phyloP scores from a whole-genome alignment of 306 rosid species.

The Pachyrhizus erosus region DNA sequence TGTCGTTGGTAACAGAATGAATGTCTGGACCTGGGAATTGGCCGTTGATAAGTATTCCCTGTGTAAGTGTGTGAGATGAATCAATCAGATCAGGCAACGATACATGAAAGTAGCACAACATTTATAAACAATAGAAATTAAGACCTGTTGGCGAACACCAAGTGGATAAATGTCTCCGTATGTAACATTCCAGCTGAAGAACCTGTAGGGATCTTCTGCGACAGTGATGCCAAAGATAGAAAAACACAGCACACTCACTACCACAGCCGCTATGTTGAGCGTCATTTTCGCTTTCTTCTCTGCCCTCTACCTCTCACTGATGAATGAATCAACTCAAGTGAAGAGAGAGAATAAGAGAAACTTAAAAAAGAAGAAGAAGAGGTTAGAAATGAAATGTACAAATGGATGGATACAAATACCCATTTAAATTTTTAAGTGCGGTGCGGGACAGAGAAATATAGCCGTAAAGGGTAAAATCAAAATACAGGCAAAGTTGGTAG shows the following conservation, averaged over 20 bases:
- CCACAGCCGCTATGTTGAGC: slow-evolving; percentile 43
- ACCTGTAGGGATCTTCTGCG: slow-evolving; percentile 93
- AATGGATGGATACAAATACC: slow-evolving; percentile 5
- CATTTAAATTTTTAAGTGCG: slow-evolving; percentile 50
- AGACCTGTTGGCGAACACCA: slow-evolving; percentile 82
- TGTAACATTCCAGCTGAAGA: slow-evolving; percentile 90
- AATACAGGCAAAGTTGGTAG: slow-evolving; percentile 27
- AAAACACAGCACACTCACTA: slow-evolving; percentile 26
- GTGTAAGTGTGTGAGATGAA: background rate
- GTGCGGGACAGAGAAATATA: slow-evolving; percentile 49
- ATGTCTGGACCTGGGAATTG: slow-evolving; percentile 98
- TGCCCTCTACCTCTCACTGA: no score
- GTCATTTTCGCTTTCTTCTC: slow-evolving; percentile 45
- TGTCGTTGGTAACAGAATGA: slow-evolving; percentile 91
- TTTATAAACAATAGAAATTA: no score
- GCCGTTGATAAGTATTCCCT: slow-evolving; percentile 96
- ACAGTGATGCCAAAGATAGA: slow-evolving; percentile 45
- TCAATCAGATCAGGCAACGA: no score
- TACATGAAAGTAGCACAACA: no score
- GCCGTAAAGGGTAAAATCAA: slow-evolving; percentile 42
- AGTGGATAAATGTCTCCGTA: slow-evolving; percentile 95
- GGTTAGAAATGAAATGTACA: background rate
- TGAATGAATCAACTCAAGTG: background rate
- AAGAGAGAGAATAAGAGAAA: background rate
- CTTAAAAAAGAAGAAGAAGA: no score